Evolutionary conservation across 768 basidiomycete genomes (phyloP).

Genomic region (Chalciporus piperatus): DNA sequence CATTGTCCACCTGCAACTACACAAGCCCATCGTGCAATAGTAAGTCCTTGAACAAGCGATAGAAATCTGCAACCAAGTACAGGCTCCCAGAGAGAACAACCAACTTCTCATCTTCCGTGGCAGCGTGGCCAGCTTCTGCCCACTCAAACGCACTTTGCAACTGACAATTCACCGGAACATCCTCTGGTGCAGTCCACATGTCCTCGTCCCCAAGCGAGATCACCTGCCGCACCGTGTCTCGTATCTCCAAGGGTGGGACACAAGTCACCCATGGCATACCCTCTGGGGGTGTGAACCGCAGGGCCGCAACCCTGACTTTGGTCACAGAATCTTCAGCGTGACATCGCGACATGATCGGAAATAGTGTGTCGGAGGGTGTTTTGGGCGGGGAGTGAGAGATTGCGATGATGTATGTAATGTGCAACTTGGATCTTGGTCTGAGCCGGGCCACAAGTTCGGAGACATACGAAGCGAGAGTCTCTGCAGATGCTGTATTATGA

Average conservation of each 20-base stretch:
- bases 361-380: slow-evolving; percentile 66
- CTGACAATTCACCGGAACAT: slow-evolving; percentile 32
- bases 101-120: slow-evolving; percentile 35
- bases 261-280: slow-evolving; percentile 94
- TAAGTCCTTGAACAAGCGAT: slow-evolving; percentile 45
- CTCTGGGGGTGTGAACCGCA: slow-evolving; percentile 71
- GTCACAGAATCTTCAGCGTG: slow-evolving; percentile 27
- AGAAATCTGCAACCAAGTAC: slow-evolving; percentile 93
- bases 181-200: slow-evolving; percentile 42
- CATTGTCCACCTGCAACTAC: background rate
- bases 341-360: slow-evolving; percentile 55
- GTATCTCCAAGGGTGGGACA: slow-evolving; percentile 52
- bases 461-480: slow-evolving; percentile 61
- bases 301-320: slow-evolving; percentile 48
- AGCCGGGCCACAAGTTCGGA: slow-evolving; percentile 33
- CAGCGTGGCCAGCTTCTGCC: slow-evolving; percentile 24
- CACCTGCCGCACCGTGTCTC: slow-evolving; percentile 41
- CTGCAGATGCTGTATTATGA: slow-evolving; percentile 82
- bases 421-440: slow-evolving; percentile 26
- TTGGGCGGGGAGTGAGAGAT: slow-evolving; percentile 90
- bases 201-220: slow-evolving; percentile 39
- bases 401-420: slow-evolving; percentile 69
- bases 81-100: slow-evolving; percentile 86
- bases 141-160: slow-evolving; percentile 51
- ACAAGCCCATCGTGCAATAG: background rate